A percentile compares a stretch with the other conserved stretches of the same genome.
Evolutionary conservation across 371 early-diverging fungal genomes (phyloP).

Genomic region (Mucor indicus): DNA sequence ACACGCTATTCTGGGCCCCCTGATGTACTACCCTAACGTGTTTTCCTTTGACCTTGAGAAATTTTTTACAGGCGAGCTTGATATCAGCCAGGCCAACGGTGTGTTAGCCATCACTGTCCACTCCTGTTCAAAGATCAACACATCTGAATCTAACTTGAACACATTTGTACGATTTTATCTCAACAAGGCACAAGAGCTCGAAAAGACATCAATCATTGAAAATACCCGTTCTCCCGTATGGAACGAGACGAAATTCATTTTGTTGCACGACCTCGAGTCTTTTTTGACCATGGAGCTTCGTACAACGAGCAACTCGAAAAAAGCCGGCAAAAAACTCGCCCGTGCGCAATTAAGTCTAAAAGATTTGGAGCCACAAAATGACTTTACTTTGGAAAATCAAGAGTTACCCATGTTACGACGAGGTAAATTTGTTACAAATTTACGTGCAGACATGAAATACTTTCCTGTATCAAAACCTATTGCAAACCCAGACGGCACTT

Average conservation of each 20-base stretch:
- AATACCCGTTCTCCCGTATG: constrained; percentile 61
- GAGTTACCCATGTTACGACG: constrained; percentile 36
- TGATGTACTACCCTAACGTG: constrained; percentile 85
- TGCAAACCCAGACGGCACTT: constrained; percentile 35
- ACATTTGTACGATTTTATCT: constrained; percentile 76
- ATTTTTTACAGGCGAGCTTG: constrained; percentile 71
- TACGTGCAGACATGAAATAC: constrained; percentile 55
- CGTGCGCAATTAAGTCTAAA: constrained; percentile 49
- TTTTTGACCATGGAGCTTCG: constrained; percentile 44
- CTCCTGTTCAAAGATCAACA: constrained; percentile 73
- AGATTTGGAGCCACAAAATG: constrained; percentile 45
- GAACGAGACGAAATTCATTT: constrained; percentile 57
- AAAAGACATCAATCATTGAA: constrained; percentile 53
- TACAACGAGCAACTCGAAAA: constrained; percentile 16
- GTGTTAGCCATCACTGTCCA: constrained; percentile 79
- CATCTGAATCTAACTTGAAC: constrained; percentile 74
- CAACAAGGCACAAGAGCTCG: constrained; percentile 70
- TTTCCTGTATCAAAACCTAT: constrained; percentile 61
- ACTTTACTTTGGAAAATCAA: constrained; percentile 22
- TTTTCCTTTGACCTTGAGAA: constrained; percentile 81
- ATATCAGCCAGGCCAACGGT: constrained; percentile 70
- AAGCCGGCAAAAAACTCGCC: constrained; percentile 33
- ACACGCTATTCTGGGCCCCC: constrained; percentile 68
- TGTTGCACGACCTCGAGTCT: constrained; percentile 52
- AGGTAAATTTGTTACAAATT: constrained; percentile 48